Evolutionary conservation across 2,329 filamentous ascomycete genomes (phyloP).

Genomic region (Chrysosporium queenslandicum): DNA sequence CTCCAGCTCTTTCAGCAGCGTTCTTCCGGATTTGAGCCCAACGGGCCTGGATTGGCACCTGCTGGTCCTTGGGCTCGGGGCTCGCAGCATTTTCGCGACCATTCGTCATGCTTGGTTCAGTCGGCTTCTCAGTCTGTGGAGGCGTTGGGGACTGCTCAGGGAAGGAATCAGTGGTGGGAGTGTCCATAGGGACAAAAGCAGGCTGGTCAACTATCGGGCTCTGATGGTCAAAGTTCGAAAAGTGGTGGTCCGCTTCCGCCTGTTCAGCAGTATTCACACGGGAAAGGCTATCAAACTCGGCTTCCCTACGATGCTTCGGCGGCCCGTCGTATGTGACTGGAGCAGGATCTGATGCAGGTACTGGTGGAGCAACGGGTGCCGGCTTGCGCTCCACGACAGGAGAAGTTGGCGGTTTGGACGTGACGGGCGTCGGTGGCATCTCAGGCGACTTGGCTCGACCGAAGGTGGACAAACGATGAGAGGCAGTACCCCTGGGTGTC

Average conservation of each 20-base stretch:
- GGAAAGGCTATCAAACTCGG: conserved; percentile 49
- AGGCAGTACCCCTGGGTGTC: conserved; percentile 8
- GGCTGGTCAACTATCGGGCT: conserved; percentile 80
- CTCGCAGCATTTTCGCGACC: neutral
- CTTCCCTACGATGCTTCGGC: conserved; percentile 38
- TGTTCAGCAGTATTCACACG: conserved; percentile 47
- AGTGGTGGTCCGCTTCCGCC: conserved; percentile 40
- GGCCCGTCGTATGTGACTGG: conserved; percentile 24
- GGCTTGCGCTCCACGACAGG: conserved; percentile 12
- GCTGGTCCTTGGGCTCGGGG: conserved; percentile 7
- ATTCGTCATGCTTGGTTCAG: neutral
- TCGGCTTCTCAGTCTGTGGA: conserved; percentile 16
- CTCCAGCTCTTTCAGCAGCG: conserved; percentile 67
- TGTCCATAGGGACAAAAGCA: conserved; percentile 60
- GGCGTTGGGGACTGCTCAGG: conserved; percentile 20
- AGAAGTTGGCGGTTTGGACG: conserved; percentile 12
- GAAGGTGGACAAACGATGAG: conserved; percentile 16
- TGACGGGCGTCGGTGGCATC: neutral
- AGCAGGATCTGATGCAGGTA: conserved; percentile 17
- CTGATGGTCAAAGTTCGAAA: conserved; percentile 64
- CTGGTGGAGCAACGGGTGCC: conserved; percentile 20
- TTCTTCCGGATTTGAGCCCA: conserved; percentile 97
- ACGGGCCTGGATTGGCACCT: conserved; percentile 53
- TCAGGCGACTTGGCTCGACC: conserved; percentile 29
- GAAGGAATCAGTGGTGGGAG: conserved; percentile 23